Percentiles rank a stretch among this genome's conserved stretches.
These are phyloP conservation scores for Pseudogymnoascus sp. DNA, from an alignment of 2,329 filamentous ascomycete genomes.

Conservation along the genomic window DNA sequence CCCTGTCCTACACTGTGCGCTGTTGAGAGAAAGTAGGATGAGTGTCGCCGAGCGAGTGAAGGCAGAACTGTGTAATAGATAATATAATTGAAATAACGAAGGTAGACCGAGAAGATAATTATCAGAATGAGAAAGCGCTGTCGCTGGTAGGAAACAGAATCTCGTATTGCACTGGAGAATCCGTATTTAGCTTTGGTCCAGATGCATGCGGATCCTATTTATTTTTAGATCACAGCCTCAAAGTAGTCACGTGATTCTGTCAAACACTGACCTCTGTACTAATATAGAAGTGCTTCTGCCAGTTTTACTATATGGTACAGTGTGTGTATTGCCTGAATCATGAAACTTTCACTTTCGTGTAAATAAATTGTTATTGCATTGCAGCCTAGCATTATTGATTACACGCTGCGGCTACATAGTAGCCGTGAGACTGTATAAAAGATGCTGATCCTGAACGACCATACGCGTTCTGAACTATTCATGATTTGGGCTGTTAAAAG, in stretches of 20 bases:
- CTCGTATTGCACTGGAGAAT: neutral
- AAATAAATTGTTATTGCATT: neutral
- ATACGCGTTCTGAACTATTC: neutral
- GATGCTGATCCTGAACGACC: neutral
- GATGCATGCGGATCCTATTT: slow-evolving; percentile 3
- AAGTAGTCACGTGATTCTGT: neutral
- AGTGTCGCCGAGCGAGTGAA: slow-evolving; percentile 10
- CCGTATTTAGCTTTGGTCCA: slow-evolving; percentile 1
- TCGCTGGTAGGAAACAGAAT: neutral
- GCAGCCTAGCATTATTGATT: neutral
- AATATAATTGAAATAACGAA: neutral
- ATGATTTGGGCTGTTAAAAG: neutral
- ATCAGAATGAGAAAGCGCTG: neutral
- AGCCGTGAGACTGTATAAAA: neutral
- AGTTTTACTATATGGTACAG: neutral
- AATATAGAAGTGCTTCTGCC: neutral
- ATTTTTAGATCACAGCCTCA: slow-evolving; percentile 6
- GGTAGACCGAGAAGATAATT: neutral
- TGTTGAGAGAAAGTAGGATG: neutral
- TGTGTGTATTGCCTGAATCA: neutral
- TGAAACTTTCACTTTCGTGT: neutral
- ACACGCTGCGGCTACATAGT: neutral
- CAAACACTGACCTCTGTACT: neutral
- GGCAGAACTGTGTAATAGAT: neutral
- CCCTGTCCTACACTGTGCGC: slow-evolving; percentile 2